phyloP scores from a whole-genome alignment of 352 stramenopile genomes.

The Elongisporangium undulatum region DNA sequence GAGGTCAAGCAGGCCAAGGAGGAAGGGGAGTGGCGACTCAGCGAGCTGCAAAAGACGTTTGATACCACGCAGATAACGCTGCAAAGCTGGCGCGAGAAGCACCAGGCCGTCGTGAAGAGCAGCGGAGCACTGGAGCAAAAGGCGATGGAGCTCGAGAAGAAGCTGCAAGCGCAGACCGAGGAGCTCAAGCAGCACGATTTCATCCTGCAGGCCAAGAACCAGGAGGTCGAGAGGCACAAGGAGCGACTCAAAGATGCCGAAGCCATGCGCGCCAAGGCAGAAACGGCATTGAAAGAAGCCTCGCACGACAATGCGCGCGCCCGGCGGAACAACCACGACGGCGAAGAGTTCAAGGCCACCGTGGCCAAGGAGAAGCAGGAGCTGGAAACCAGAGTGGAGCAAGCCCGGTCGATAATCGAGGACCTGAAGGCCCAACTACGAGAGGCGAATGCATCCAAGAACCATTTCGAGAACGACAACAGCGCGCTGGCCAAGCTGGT shows the following conservation, averaged over 20 bases:
- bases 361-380: conserved; percentile 30
- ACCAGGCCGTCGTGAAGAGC: conserved; percentile 32
- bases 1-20: conserved; percentile 36
- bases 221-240: conserved; percentile 39
- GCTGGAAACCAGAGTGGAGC: conserved; percentile 30
- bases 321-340: conserved; percentile 2
- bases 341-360: conserved; percentile 15
- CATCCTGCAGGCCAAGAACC: conserved; percentile 40
- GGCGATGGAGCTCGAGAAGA: conserved; percentile 41
- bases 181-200: conserved; percentile 65
- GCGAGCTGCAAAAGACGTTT: conserved; percentile 26
- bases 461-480: conserved; percentile 54
- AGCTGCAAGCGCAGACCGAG: conserved; percentile 29
- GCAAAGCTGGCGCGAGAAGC: conserved; percentile 49
- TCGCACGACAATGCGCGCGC: conserved; percentile 15
- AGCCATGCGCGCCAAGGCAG: conserved; percentile 22
- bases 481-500: conserved; percentile 41
- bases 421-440: conserved; percentile 19
- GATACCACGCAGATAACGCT: conserved; percentile 40
- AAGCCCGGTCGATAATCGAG: conserved; percentile 25
- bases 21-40: conserved; percentile 22
- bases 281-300: conserved; percentile 21
- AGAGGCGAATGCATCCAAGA: conserved; percentile 15
- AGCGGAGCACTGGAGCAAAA: conserved; percentile 23
- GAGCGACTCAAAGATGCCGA: conserved; percentile 55